A percentile compares a stretch with the other conserved stretches of the same genome.
Conservation (phyloP, 441 rosid species). For the Pelargonium cotyledonis region DNA sequence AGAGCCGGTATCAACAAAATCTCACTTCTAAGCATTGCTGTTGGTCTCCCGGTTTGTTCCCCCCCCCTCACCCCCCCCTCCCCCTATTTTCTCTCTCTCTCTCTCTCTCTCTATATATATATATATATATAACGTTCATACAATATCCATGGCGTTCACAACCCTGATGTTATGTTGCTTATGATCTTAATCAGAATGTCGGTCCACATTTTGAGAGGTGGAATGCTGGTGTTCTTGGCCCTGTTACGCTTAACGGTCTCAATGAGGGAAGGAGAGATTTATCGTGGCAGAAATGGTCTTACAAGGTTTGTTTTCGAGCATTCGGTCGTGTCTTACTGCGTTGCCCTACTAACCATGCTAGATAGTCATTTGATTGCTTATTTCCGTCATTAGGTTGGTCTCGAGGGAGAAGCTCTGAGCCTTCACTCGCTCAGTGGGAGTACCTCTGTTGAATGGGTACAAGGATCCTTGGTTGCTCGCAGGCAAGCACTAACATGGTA, state of each 20-base stretch:
- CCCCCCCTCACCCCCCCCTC: no score
- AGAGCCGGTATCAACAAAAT: conserved; percentile 78
- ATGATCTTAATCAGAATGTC: conserved; percentile 52
- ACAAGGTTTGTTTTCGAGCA: conserved; percentile 49
- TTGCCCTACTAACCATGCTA: background rate
- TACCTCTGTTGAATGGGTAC: conserved; percentile 83
- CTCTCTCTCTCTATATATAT: no score
- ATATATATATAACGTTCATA: background rate
- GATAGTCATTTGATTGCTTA: conserved; percentile 7
- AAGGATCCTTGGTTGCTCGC: conserved; percentile 62
- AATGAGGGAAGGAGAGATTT: conserved; percentile 71
- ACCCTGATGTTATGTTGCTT: background rate
- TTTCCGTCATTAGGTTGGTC: conserved; percentile 50
- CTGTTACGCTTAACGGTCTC: conserved; percentile 73
- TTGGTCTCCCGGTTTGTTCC: conserved; percentile 83
- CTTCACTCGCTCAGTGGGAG: conserved; percentile 91
- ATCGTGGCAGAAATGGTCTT: conserved; percentile 97
- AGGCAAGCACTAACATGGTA: conserved; percentile 91
- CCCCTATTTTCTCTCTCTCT: no score
- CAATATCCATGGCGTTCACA: background rate
- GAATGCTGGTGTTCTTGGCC: conserved; percentile 95
- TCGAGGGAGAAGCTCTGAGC: conserved; percentile 23
- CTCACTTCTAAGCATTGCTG: conserved; percentile 76
- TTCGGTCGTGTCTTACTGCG: background rate
- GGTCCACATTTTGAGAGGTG: conserved; percentile 97